Percentiles rank a stretch among this genome's conserved stretches.
Conservation (phyloP, 106 monocot species). For the Posidonia australis region DNA sequence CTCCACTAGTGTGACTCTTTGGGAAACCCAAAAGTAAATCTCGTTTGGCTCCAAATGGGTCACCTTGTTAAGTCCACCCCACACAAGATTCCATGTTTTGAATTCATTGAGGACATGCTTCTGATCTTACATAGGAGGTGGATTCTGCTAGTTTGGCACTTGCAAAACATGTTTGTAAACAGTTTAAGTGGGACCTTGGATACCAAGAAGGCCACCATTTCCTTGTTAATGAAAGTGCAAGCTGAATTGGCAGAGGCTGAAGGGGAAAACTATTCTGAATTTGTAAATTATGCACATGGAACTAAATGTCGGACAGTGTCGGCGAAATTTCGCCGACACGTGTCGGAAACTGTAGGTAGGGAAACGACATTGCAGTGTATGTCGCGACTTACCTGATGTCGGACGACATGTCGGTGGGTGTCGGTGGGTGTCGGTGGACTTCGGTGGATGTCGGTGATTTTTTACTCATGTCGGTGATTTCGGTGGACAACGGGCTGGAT, state of each 20-base stretch:
- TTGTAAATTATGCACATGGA: too few species aligned
- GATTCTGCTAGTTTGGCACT: conserved; percentile 38
- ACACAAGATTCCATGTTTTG: conserved; percentile 65
- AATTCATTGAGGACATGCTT: conserved; percentile 33
- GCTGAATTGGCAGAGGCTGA: conserved; percentile 37
- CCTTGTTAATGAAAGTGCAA: conserved; percentile 35
- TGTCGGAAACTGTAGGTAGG: too few species aligned
- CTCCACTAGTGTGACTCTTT: conserved; percentile 54
- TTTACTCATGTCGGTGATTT: too few species aligned
- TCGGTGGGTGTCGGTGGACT: too few species aligned
- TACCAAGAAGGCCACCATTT: conserved; percentile 83
- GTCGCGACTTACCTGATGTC: too few species aligned
- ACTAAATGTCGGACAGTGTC: too few species aligned
- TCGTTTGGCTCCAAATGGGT: conserved; percentile 65
- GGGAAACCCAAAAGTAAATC: conserved; percentile 57
- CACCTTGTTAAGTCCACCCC: conserved; percentile 61
- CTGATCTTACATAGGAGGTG: conserved; percentile 23
- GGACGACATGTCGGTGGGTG: too few species aligned
- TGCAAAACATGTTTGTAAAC: conserved; percentile 42
- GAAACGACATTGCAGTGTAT: too few species aligned
- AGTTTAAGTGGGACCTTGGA: conserved; percentile 49
- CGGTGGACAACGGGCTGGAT: too few species aligned
- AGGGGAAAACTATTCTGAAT: conserved; percentile 37
- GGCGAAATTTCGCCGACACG: too few species aligned
- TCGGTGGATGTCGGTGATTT: too few species aligned